Evolutionary conservation across 2,329 filamentous ascomycete species (phyloP).

Genomic region (Trichoderma polysporum): DNA sequence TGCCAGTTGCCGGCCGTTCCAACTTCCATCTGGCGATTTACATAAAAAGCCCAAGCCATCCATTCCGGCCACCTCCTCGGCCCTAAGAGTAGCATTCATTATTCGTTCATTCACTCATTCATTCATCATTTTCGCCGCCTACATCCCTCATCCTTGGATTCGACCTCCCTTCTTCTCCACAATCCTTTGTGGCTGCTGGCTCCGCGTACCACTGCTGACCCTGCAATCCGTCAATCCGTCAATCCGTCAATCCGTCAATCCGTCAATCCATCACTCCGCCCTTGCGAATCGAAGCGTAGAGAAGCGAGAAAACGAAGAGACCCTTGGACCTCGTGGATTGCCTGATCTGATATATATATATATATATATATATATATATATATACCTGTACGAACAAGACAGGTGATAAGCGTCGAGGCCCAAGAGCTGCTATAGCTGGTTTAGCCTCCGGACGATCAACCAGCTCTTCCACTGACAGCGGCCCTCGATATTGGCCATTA

Average conservation of each 20-base stretch:
- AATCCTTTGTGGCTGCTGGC: background rate
- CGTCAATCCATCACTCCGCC: background rate
- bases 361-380: too few relatives aligned
- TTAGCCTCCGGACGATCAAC: constrained; percentile 6
- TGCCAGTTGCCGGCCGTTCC: constrained; percentile 11
- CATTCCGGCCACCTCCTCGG: background rate
- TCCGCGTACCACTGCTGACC: background rate
- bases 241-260: background rate
- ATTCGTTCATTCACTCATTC: background rate
- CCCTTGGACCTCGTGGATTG: background rate
- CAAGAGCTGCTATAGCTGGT: constrained; percentile 6
- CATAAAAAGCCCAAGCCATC: constrained; percentile 11
- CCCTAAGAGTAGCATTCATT: background rate
- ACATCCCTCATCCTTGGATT: background rate
- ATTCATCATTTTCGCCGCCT: background rate
- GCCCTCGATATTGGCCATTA: background rate
- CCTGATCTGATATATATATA: constrained; percentile 5
- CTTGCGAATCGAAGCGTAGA: background rate
- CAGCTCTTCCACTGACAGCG: background rate
- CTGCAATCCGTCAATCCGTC: background rate
- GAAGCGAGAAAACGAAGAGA: background rate
- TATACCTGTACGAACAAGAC: background rate
- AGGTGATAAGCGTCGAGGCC: background rate
- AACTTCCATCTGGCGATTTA: constrained; percentile 1
- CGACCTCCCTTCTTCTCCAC: background rate